Conservation (phyloP, 331 rosid genomes). For the Malus hybrid region DNA sequence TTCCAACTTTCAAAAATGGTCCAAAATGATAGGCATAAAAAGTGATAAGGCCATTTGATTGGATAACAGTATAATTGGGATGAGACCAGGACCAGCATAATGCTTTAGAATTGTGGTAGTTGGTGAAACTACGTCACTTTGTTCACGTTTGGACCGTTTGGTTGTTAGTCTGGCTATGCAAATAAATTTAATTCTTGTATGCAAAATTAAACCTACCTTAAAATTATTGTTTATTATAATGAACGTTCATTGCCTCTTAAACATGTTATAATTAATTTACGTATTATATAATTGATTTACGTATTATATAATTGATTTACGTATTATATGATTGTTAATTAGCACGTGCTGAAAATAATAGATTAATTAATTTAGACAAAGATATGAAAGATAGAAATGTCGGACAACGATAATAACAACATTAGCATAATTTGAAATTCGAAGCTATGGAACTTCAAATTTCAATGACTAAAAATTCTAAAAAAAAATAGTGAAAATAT, state of each 20-base stretch:
- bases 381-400: background rate
- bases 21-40: background rate
- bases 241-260: background rate
- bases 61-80: background rate
- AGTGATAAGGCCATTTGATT: background rate
- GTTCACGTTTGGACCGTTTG: background rate
- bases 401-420: slow-evolving; percentile 56
- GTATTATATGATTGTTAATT: background rate
- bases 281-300: too few relatives aligned
- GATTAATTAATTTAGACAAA: background rate
- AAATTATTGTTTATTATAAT: background rate
- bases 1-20: slow-evolving; percentile 2
- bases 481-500: background rate
- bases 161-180: too few relatives aligned
- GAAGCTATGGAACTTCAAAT: slow-evolving; percentile 23
- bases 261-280: background rate
- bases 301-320: too few relatives aligned
- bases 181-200: too few relatives aligned
- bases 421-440: slow-evolving; percentile 31
- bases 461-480: slow-evolving; percentile 8
- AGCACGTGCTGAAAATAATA: background rate
- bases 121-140: slow-evolving; percentile 1
- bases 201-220: background rate
- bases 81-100: background rate
- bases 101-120: background rate